Evolutionary conservation across 148 eudicot genomes (phyloP), one percentile per base, ranked within the genome.

Genomic region (Drosera capensis): DNA sequence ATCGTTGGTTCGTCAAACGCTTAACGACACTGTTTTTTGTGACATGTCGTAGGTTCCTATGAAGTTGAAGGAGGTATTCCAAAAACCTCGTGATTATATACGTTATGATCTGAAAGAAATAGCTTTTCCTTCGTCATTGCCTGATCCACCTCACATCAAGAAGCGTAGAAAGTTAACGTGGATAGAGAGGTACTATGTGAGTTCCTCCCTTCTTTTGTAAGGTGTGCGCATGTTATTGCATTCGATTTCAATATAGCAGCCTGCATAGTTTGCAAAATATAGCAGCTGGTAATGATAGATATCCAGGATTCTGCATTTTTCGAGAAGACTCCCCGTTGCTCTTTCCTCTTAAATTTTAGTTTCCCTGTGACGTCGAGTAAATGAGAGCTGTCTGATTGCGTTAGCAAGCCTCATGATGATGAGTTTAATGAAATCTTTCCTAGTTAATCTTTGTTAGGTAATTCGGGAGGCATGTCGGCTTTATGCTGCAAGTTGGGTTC

Each of bases 101-200:
- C 83, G 94, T 1, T 72, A 79, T 63, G 96, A 87, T 71, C 68
- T 87, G 48, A 87, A 79, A 66, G 96, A 87, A 56, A 87, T 83
- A 41, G 96, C 94, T 19, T 87, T 79, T 58, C 96, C 96, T 14
- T 82, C 96, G 13, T 82, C 90, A 31, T 71, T 82, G 63, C 94
- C 94, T 30, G 82, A 83, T 63, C 94, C 90, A 2, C 96, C 90
- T 37, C 80, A 72, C 58, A 48, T 79, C 16, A 82, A 71, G 55
- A 79, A 72, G 78, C 78, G 72, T 36, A 73, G 70, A 3, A 74
- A 82, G 51, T 45, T 82, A 39, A 76, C 94, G 37, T 79, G 70
- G 94, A 72, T 54, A 52, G 90, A 87, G 59, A 55, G 70, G 4
- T 79, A 65, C 55, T 73, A 65, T 49, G 96, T 82, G 57, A 64